Evolutionary conservation across 2,329 filamentous ascomycete genomes (phyloP).

Genomic region (Cercospora citrullina): DNA sequence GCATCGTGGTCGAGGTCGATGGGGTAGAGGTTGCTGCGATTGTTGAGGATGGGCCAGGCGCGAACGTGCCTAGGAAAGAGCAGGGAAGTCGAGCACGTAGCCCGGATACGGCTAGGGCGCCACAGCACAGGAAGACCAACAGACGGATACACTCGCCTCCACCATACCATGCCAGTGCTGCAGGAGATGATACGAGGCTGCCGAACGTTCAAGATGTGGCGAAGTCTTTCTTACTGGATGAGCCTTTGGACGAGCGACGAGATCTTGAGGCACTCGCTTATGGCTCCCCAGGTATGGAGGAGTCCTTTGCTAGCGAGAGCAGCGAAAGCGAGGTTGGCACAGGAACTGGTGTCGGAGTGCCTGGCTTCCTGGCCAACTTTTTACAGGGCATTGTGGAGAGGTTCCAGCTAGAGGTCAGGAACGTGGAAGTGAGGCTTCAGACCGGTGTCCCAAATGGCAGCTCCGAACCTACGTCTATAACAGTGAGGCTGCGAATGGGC

Average conservation of each 20-base stretch:
- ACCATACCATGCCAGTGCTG: constrained; percentile 27
- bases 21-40: constrained; percentile 68
- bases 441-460: constrained; percentile 45
- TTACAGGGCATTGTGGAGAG: constrained; percentile 73
- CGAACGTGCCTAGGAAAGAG: constrained; percentile 40
- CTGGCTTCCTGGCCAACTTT: constrained; percentile 69
- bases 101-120: constrained; percentile 27
- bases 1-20: constrained; percentile 78
- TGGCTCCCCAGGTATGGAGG: constrained; percentile 56
- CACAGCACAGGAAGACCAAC: constrained; percentile 40
- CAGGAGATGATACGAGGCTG: constrained; percentile 39
- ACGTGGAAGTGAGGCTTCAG: constrained; percentile 68
- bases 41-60: constrained; percentile 24
- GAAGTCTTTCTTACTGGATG: constrained; percentile 73
- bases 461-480: constrained; percentile 47
- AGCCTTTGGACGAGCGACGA: constrained; percentile 64
- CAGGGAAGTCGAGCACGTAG: constrained; percentile 27
- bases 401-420: constrained; percentile 64
- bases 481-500: constrained; percentile 65
- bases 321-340: constrained; percentile 68
- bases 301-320: constrained; percentile 55
- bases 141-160: constrained; percentile 39
- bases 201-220: constrained; percentile 73
- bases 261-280: constrained; percentile 69
- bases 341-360: constrained; percentile 67